Conservation (phyloP, 148 eudicot genomes). For the Chenopodium formosanum region DNA sequence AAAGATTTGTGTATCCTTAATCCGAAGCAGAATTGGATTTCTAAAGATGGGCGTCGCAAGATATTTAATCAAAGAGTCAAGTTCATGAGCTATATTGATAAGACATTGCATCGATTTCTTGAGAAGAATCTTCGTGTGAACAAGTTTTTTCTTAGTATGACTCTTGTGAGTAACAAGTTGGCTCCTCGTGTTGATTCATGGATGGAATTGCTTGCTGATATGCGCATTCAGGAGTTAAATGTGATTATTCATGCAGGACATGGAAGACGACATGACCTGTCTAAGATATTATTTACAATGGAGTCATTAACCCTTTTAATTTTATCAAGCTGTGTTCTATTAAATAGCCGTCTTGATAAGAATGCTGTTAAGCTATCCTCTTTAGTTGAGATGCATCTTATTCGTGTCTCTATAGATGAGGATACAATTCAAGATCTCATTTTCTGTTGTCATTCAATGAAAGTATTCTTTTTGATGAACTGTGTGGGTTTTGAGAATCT, state of each 20-base stretch:
- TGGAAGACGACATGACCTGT: conserved; percentile 14
- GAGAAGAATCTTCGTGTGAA: conserved; percentile 17
- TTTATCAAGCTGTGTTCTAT: conserved; percentile 9
- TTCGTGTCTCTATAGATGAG: conserved; percentile 14
- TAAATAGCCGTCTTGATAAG: background rate
- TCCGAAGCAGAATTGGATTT: conserved; percentile 23
- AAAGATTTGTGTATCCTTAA: conserved; percentile 21
- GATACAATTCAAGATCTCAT: conserved; percentile 14
- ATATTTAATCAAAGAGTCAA: conserved; percentile 18
- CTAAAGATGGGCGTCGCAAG: conserved; percentile 20
- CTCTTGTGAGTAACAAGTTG: conserved; percentile 26
- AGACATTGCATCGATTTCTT: conserved; percentile 8
- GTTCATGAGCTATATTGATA: conserved; percentile 26
- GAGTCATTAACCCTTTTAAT: conserved; percentile 16
- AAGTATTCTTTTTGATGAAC: conserved; percentile 18
- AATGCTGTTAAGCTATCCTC: conserved; percentile 12
- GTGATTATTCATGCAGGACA: conserved; percentile 15
- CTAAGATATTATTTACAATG: conserved; percentile 15
- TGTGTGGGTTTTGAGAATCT: conserved; percentile 23
- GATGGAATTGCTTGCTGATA: conserved; percentile 22
- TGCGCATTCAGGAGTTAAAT: conserved; percentile 20
- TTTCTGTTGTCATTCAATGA: conserved; percentile 14
- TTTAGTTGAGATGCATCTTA: conserved; percentile 25
- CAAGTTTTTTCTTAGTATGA: conserved; percentile 22
- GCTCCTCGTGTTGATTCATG: conserved; percentile 23